Evolutionary conservation across 768 basidiomycete genomes (phyloP), one percentile per base, ranked within the genome.

Genomic region (Cystobasidium tubakii): DNA sequence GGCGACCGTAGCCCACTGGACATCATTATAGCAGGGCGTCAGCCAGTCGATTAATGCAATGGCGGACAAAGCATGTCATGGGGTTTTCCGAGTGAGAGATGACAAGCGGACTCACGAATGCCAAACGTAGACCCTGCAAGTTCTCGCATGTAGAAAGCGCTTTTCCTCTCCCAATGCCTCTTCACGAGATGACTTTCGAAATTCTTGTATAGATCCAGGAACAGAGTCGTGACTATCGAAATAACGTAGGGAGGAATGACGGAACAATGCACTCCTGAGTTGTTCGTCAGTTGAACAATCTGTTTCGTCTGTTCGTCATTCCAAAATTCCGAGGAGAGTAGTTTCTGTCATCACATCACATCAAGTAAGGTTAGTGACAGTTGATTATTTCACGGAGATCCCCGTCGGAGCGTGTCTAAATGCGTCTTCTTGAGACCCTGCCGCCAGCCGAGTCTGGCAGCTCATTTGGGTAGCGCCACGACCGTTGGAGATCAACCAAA

Each of bases 171-270:
- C 66, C 66, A 67, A 21, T 67, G 42, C 6, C 53, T 6, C 43
- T 50, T 43, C 17, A 67, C 31, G 3, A 67, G 27, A 17, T 67
- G 66, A 29, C 66, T 67, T 31, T 67, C 66, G n/a, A 67, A 50
- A 44, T 67, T 67, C 34, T 46, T n/a, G 42, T 67, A 46, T 19
- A 54, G n/a, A 25, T 67, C 31, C 12, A 50, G 31, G 44, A 67
- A 67, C 44, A 67, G 34, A 25, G 25, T 46, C 7, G 31, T 46
- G 44, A 50, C 44, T 31, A 67, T 67, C 10, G 66, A 53, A 17
- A 67, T 46, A 31, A 67, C 66, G 29, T 46, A 67, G 29, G 66
- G 66, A 7, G 66, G 66, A 2, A 67, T 67, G 10, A 53, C 66
- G 12, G 42, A n/a, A 21, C 31, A 33, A 50, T 67, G 66, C 34